Base-by-base conservation (phyloP, 2,329 filamentous ascomycete species). In the Cordyceps militaris region DNA sequence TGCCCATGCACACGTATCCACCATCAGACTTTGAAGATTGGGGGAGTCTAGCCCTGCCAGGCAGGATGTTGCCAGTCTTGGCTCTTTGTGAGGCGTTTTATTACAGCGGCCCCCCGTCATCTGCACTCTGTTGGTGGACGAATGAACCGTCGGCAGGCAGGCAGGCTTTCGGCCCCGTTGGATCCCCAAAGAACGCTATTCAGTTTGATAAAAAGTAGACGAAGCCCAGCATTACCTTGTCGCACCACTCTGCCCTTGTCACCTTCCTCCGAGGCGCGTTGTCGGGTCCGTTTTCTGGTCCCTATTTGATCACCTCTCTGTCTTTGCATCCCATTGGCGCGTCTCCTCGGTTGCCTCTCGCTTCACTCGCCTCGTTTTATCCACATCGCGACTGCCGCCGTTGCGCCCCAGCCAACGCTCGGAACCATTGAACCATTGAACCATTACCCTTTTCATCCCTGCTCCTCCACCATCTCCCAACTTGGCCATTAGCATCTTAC, bases 161-260 rank as follows among this genome's bases (percentile, higher is more conserved):
- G 46, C 49, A 53, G 40, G 51, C 53, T 42, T 46, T 49, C 44
- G 49, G 44, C 53, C 53, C 44, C 24, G 43, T 49, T 34, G 49
- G 53, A 56, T 32, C 16, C 36, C 24, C 34, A 36, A 32, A 46
- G 16, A 34, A 47, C 30, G 52, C 52, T 24, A 48, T 21, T 21
- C 4, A 46, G 4, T 2, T 23, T 48, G 11, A 23, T n/a, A 32
- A 56, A 56, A 56, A 56, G 42, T 56, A 56, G 34, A 40, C 16
- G 21, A 16, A 36, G 23, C 42, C 53, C 53, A 32, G 19, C 52
- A 19, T 42, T 46, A 5, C 7, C n/a, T 42, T 26, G 44, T 42
- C 34, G 53, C 43, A 40, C 43, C 30, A 32, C 6, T 30, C 8
- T 38, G 9, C 43, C 21, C 24, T 49, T 19, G 19, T 32, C 24